Conservation (phyloP, 148 eudicot genomes). For the Persicaria tinctoria region DNA sequence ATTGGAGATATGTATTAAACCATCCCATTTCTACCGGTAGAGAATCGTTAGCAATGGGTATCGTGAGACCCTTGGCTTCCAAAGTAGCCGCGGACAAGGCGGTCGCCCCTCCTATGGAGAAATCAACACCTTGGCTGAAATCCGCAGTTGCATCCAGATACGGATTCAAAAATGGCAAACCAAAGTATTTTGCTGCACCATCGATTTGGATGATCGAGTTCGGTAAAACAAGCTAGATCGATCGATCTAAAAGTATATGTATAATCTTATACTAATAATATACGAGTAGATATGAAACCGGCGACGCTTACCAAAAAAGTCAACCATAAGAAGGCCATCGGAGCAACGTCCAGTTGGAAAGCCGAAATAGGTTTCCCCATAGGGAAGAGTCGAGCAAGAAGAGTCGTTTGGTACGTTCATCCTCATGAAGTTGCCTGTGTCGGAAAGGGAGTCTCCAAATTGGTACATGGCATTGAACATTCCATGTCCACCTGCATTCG, state of each 20-base stretch:
- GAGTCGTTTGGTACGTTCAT: conserved; percentile 3
- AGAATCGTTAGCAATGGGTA: conserved; percentile 10
- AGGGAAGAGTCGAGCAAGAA: conserved; percentile 7
- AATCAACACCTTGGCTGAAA: conserved; percentile 32
- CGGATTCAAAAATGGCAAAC: conserved; percentile 27
- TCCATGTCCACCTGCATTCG: background rate
- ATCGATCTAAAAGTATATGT: too few relatives aligned
- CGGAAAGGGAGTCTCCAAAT: conserved; percentile 35
- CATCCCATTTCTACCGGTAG: conserved; percentile 24
- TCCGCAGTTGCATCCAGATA: conserved; percentile 23
- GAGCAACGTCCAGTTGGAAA: conserved; percentile 30
- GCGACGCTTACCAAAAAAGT: conserved; percentile 25
- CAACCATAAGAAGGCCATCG: conserved; percentile 37
- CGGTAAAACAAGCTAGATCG: too few relatives aligned
- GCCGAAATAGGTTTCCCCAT: conserved; percentile 17
- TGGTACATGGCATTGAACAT: conserved; percentile 27
- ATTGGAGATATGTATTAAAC: conserved; percentile 25
- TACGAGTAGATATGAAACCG: too few relatives aligned
- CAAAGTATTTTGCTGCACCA: conserved; percentile 22
- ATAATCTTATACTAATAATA: too few relatives aligned
- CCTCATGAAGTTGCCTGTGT: conserved; percentile 25
- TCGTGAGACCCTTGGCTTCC: background rate
- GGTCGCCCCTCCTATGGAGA: conserved; percentile 28
- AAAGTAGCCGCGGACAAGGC: conserved; percentile 16
- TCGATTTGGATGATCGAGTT: too few relatives aligned